Conservation (phyloP, 164 flowering plant species). For the Kingdonia uniflora region DNA sequence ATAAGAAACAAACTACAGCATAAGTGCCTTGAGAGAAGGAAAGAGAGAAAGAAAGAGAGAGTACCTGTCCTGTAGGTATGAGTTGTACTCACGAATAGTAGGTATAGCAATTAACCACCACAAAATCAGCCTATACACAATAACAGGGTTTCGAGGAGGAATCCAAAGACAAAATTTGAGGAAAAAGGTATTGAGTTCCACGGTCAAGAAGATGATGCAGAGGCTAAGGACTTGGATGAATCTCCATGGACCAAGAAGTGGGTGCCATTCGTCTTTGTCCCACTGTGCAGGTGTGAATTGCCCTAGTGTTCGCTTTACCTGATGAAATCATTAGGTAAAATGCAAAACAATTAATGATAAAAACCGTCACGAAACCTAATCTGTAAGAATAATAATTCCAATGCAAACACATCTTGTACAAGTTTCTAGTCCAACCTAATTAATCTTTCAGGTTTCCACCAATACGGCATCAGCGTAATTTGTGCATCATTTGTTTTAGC, state of each 20-base stretch:
- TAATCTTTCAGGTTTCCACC: no score
- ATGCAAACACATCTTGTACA: no score
- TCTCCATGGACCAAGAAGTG: slow-evolving; percentile 93
- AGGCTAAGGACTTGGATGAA: slow-evolving; percentile 90
- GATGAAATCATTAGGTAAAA: background rate
- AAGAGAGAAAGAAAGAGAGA: slow-evolving; percentile 4
- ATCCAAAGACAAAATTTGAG: slow-evolving; percentile 97
- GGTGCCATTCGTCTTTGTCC: slow-evolving; percentile 99
- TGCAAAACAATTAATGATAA: no score
- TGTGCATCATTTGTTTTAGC: no score
- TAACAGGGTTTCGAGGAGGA: slow-evolving; percentile 91
- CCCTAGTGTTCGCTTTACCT: slow-evolving; percentile 90
- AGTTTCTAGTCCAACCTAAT: no score
- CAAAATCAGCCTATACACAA: slow-evolving; percentile 70
- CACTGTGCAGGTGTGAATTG: slow-evolving; percentile 98
- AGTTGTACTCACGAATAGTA: slow-evolving; percentile 89
- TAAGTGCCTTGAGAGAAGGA: no score
- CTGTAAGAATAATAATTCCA: no score
- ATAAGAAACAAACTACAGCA: background rate
- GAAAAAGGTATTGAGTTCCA: slow-evolving; percentile 96
- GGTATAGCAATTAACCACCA: slow-evolving; percentile 99
- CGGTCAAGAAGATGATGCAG: slow-evolving; percentile 79
- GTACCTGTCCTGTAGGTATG: slow-evolving; percentile 88
- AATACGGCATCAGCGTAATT: no score
- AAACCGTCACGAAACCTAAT: no score